These are phyloP conservation scores for Scortechinia acanthostroma DNA, from an alignment of 2,329 filamentous ascomycete genomes.

Conservation along the genomic window DNA sequence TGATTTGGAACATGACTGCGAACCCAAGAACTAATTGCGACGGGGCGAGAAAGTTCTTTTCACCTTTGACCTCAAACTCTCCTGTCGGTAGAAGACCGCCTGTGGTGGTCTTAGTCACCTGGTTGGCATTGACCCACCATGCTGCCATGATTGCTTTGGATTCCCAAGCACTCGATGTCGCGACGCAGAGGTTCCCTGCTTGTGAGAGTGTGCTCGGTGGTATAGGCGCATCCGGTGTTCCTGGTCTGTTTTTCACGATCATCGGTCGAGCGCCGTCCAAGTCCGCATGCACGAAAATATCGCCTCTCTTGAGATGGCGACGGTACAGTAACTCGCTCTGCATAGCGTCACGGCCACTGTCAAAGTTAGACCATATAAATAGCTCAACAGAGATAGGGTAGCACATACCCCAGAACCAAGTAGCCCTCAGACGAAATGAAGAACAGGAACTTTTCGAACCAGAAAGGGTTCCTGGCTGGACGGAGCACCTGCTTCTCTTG, in stretches of 20 bases:
- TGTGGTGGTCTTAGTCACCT: constrained; percentile 79
- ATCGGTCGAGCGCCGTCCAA: constrained; percentile 77
- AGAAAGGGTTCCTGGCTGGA: constrained; percentile 75
- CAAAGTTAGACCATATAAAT: too few relatives aligned
- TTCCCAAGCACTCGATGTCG: constrained; percentile 86
- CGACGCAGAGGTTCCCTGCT: constrained; percentile 77
- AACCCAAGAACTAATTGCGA: constrained; percentile 82
- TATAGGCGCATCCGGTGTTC: constrained; percentile 74
- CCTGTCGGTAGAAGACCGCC: constrained; percentile 73
- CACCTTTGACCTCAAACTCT: constrained; percentile 73
- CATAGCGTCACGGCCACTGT: constrained; percentile 74
- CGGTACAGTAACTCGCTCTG: constrained; percentile 92
- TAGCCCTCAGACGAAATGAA: constrained; percentile 96
- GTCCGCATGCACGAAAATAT: constrained; percentile 87
- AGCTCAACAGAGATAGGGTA: background rate
- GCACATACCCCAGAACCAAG: constrained; percentile 58
- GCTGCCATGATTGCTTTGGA: constrained; percentile 92
- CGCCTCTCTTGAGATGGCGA: constrained; percentile 77
- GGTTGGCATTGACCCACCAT: constrained; percentile 88
- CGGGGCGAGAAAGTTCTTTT: constrained; percentile 86
- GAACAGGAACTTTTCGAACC: constrained; percentile 96
- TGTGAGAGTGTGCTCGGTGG: constrained; percentile 86
- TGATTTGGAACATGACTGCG: constrained; percentile 80
- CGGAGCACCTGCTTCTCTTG: constrained; percentile 84
- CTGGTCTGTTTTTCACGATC: constrained; percentile 80